These are phyloP conservation scores for Pezicula carpinea DNA, from an alignment of 2,329 filamentous ascomycete genomes.

Conservation along the genomic window DNA sequence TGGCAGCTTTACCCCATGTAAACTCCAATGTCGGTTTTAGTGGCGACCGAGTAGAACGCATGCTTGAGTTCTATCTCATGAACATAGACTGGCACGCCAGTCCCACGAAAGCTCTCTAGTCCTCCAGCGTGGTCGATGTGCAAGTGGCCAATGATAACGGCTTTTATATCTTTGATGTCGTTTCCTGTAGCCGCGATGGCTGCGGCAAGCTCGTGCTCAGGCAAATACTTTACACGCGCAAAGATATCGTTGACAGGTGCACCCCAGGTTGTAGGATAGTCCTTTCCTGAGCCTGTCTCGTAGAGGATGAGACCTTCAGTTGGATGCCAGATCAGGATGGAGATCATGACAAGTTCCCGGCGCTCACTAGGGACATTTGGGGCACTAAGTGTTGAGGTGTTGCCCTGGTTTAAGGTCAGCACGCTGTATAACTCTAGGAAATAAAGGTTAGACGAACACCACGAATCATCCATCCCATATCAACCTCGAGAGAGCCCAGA, in stretches of 20 bases:
- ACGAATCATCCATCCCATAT: conserved; percentile 1
- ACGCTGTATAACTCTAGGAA: neutral
- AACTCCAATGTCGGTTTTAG: conserved; percentile 30
- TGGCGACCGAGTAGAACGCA: conserved; percentile 36
- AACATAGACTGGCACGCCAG: conserved; percentile 35
- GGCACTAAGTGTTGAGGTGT: neutral
- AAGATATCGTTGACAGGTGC: conserved; percentile 32
- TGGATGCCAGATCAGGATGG: conserved; percentile 3
- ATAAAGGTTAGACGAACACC: neutral
- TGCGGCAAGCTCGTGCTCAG: conserved; percentile 29
- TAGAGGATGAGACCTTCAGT: conserved; percentile 3
- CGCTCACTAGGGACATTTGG: neutral
- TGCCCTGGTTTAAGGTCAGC: neutral
- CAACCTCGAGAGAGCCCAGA: conserved; percentile 2
- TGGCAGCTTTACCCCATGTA: too few relatives aligned
- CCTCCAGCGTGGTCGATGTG: conserved; percentile 41
- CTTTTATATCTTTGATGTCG: conserved; percentile 38
- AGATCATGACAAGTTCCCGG: conserved; percentile 2
- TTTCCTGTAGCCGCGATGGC: conserved; percentile 34
- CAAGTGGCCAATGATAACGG: conserved; percentile 37
- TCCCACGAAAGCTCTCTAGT: conserved; percentile 34
- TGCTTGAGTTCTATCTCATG: conserved; percentile 40
- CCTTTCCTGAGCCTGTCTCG: conserved; percentile 5
- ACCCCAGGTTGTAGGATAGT: conserved; percentile 22
- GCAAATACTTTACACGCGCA: conserved; percentile 28